A percentile compares a stretch with the other conserved stretches of the same genome.
phyloP scores from a whole-genome alignment of 257 asterid genomes.

The Solanum habrochaites region DNA sequence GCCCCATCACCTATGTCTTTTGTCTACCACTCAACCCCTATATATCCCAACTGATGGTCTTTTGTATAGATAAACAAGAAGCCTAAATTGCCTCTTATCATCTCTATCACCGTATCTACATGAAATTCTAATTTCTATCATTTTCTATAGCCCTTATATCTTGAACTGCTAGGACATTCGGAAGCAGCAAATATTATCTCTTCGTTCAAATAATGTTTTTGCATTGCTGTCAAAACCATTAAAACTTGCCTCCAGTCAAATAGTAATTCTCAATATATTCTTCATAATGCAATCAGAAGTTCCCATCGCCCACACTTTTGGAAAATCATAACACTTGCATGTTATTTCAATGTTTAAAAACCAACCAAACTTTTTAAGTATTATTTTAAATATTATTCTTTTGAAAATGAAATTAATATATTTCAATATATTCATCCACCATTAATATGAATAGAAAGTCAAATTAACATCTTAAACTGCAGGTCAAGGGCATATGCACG shows the following conservation, averaged over 20 bases:
- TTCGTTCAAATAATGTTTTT: neutral
- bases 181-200: neutral
- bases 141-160: neutral
- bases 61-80: neutral
- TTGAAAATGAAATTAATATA: neutral
- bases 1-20: neutral
- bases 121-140: neutral
- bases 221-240: neutral
- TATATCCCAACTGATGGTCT: neutral
- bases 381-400: neutral
- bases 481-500: neutral
- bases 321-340: neutral
- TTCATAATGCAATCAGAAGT: neutral
- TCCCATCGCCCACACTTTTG: neutral
- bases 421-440: neutral
- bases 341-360: neutral
- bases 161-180: neutral
- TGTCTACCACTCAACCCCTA: neutral
- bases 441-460: neutral
- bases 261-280: neutral
- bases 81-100: neutral
- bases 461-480: neutral
- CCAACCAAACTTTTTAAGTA: neutral
- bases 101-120: neutral
- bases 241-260: neutral